These are phyloP conservation scores for Drechslera avenae DNA, from an alignment of 2,329 filamentous ascomycete genomes.

Conservation along the genomic window DNA sequence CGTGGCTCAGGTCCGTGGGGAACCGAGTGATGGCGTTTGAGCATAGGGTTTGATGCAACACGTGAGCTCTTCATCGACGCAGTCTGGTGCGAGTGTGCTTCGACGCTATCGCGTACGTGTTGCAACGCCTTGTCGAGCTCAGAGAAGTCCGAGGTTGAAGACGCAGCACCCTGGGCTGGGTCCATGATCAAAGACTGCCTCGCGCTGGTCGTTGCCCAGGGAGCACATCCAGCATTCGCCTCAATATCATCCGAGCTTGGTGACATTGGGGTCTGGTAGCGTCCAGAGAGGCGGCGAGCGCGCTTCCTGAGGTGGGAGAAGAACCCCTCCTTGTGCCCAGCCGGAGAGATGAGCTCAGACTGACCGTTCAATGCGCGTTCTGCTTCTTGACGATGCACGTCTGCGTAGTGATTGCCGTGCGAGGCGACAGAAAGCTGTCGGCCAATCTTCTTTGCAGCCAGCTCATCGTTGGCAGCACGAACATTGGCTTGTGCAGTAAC, in stretches of 20 bases:
- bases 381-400: conserved; percentile 86
- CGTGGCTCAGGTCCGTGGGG: conserved; percentile 54
- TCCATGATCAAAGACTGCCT: conserved; percentile 80
- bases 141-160: conserved; percentile 59
- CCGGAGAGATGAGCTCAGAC: conserved; percentile 74
- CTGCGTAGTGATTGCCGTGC: conserved; percentile 89
- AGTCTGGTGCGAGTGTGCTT: conserved; percentile 48
- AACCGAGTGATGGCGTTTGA: conserved; percentile 57
- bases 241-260: conserved; percentile 85
- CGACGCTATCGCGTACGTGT: conserved; percentile 63
- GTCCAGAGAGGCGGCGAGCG: conserved; percentile 87
- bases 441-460: conserved; percentile 86
- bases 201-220: conserved; percentile 79
- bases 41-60: conserved; percentile 52
- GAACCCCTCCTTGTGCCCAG: conserved; percentile 90
- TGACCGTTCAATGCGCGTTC: conserved; percentile 88
- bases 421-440: conserved; percentile 92
- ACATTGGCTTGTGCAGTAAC: conserved; percentile 87
- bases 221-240: conserved; percentile 87
- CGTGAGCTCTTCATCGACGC: conserved; percentile 41
- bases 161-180: conserved; percentile 55
- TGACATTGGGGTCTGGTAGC: conserved; percentile 81
- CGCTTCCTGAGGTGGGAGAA: conserved; percentile 97
- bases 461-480: conserved; percentile 64
- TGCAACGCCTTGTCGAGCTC: conserved; percentile 67